Evolutionary conservation across 306 rosid species (phyloP).

Genomic region (Cicer judaicum): DNA sequence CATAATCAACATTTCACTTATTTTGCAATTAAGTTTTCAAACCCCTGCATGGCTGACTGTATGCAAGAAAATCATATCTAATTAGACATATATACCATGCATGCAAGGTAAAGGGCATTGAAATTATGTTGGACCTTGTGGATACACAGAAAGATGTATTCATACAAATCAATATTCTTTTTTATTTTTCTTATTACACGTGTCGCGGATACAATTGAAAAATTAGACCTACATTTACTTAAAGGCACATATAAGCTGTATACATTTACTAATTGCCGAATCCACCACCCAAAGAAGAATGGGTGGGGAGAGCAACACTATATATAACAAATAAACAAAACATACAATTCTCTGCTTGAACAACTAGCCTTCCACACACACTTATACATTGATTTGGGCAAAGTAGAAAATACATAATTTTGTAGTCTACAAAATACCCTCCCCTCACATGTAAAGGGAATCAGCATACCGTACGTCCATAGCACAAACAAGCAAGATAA

Average conservation of each 20-base stretch:
- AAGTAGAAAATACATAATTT: slow-evolving; percentile 29
- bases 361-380: slow-evolving; percentile 22
- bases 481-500: slow-evolving; percentile 84
- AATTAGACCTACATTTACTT: slow-evolving; percentile 37
- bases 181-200: neutral
- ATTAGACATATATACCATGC: neutral
- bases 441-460: slow-evolving; percentile 21
- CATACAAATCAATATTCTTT: slow-evolving; percentile 14
- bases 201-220: slow-evolving; percentile 17
- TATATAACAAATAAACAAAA: neutral
- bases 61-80: too few species aligned
- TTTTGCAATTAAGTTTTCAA: too few species aligned
- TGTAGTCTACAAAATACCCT: slow-evolving; percentile 36
- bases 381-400: slow-evolving; percentile 15
- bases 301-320: slow-evolving; percentile 35
- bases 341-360: slow-evolving; percentile 36
- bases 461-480: slow-evolving; percentile 90
- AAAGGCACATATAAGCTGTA: slow-evolving; percentile 32
- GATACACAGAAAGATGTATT: neutral
- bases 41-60: too few species aligned
- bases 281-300: slow-evolving; percentile 25
- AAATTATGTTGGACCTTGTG: slow-evolving; percentile 8
- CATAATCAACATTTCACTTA: too few species aligned
- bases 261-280: slow-evolving; percentile 41
- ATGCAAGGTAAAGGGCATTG: neutral